A percentile compares a stretch with the other conserved stretches of the same genome.
These are phyloP conservation scores for Parietaria judaica DNA, from an alignment of 306 rosid species.

Conservation along the genomic window DNA sequence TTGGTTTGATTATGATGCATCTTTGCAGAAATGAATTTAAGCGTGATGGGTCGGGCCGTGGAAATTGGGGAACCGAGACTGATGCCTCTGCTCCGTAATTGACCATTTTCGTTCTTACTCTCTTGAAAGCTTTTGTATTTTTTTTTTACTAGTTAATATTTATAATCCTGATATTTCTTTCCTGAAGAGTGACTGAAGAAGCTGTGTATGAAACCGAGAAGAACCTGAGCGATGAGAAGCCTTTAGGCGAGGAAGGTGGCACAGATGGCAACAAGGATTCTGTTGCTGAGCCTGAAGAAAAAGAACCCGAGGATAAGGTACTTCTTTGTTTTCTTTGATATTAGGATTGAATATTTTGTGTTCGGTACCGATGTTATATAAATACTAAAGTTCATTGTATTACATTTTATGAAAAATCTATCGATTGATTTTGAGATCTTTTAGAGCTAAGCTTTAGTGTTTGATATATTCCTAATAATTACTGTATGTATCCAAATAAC, in stretches of 20 bases:
- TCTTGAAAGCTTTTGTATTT: too few species aligned
- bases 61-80: constrained; percentile 73
- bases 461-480: too few species aligned
- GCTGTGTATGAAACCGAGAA: constrained; percentile 48
- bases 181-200: constrained; percentile 59
- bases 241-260: constrained; percentile 45
- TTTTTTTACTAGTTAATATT: neutral
- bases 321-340: neutral
- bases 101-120: neutral
- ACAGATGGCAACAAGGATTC: constrained; percentile 46
- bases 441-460: too few species aligned
- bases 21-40: constrained; percentile 60
- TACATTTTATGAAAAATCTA: too few species aligned
- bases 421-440: too few species aligned
- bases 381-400: too few species aligned
- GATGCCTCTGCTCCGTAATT: constrained; percentile 64
- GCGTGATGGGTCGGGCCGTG: constrained; percentile 86
- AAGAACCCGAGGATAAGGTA: constrained; percentile 86
- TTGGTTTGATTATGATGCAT: constrained; percentile 7
- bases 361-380: too few species aligned
- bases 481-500: too few species aligned
- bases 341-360: neutral
- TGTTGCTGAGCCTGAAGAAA: constrained; percentile 59
- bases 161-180: neutral
- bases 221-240: constrained; percentile 66